Conservation (phyloP, 805 yeast species). For the Yamadazyma phyllophila region DNA sequence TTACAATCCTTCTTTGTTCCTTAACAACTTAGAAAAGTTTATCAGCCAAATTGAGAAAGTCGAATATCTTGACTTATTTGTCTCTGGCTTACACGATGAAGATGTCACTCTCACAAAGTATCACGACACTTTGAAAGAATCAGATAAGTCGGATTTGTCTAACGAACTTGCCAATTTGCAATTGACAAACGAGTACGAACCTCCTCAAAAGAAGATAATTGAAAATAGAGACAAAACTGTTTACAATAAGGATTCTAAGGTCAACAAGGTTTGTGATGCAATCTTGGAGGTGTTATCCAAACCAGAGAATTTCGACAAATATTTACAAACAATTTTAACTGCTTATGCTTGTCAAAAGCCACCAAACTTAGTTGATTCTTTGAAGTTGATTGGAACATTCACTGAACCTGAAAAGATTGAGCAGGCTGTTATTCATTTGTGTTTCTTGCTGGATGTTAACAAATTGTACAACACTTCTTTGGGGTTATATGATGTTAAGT, state of each 20-base stretch:
- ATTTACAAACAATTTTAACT: constrained; percentile 77
- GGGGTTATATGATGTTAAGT: constrained; percentile 75
- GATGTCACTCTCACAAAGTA: constrained; percentile 83
- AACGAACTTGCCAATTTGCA: constrained; percentile 11
- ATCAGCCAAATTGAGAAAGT: constrained; percentile 67
- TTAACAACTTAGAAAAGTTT: constrained; percentile 60
- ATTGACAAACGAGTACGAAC: constrained; percentile 15
- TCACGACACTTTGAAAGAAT: constrained; percentile 56
- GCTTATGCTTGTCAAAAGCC: constrained; percentile 92
- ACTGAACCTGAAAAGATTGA: constrained; percentile 46
- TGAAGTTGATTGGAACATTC: constrained; percentile 57
- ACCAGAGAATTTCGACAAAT: constrained; percentile 52
- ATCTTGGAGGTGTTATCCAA: constrained; percentile 55
- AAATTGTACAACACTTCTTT: constrained; percentile 75
- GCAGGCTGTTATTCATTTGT: constrained; percentile 73
- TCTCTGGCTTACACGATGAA: constrained; percentile 82
- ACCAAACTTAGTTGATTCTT: constrained; percentile 76
- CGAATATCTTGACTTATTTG: constrained; percentile 80
- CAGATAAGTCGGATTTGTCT: constrained; percentile 13
- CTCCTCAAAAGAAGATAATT: constrained; percentile 31
- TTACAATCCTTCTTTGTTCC: constrained; percentile 71
- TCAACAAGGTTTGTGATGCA: constrained; percentile 75
- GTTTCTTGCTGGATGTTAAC: constrained; percentile 89
- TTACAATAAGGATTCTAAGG: constrained; percentile 49
- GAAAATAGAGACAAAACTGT: constrained; percentile 37